Base-by-base conservation (phyloP, 352 stramenopile species). In the Globisporangium parvum region DNA sequence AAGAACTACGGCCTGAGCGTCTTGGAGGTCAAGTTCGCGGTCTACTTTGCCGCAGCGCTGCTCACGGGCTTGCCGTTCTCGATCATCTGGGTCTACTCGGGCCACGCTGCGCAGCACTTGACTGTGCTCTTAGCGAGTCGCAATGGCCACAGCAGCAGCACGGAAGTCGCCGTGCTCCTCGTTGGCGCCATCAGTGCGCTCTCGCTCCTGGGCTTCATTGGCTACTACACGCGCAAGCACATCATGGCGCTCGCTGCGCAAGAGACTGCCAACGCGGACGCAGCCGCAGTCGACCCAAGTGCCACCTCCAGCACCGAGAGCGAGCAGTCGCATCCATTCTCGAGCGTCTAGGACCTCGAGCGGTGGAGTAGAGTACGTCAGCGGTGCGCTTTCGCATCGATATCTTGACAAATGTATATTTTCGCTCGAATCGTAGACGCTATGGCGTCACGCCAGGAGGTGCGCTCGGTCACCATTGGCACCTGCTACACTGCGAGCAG, bases 1-100 rank as follows among this genome's bases (percentile, higher is more conserved):
- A 93, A 93, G 58, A 93, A 93, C 60, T 93, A 93, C 57, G 82
- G 82, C 37, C 78, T 93, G 23, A 93, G 82, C 56, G 80, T 89
- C 26, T 61, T 93, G 15, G 77, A 89, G 53, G 82, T 93, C 18
- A 63, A 53, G 24, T 91, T 91, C 31, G 52, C 64, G 12, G 71
- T 91, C 8, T 93, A 73, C 41, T 83, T 88, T 50, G 60, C 75
- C 35, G 77, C 82, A 8, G 80, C 79, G 44, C 53, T 93, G 44
- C 41, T 90, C 28, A 88, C 81, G 3, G 82, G 82, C 0, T 53
- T 90, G 6, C 72, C 75, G 18, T 93, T 90, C 61, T 86, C 77
- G 3, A 61, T 77, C 69, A 80, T 93, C 37, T 93, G 80, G 74
- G 77, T 88, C 45, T 93, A 87, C 55, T 84, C 79, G 8, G 80